Conservation (phyloP, 495 filamentous ascomycete species). For the Cladorrhinum samala region DNA sequence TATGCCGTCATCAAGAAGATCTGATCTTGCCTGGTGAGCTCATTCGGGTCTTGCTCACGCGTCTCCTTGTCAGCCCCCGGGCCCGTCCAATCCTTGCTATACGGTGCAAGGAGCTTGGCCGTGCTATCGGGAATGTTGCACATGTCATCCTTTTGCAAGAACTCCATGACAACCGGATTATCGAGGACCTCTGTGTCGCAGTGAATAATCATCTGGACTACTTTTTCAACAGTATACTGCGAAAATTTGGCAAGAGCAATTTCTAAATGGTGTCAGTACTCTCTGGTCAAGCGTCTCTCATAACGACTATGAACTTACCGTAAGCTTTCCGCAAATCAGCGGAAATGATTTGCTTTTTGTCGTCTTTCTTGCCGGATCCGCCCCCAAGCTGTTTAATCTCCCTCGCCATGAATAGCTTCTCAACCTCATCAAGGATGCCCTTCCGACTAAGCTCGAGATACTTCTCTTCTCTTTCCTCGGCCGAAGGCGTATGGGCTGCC, state of each 20-base stretch:
- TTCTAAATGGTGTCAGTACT: constrained; percentile 44
- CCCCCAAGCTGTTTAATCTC: constrained; percentile 83
- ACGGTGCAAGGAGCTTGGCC: constrained; percentile 85
- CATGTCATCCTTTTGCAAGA: constrained; percentile 84
- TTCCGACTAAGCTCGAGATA: constrained; percentile 86
- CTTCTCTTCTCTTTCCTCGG: constrained; percentile 84
- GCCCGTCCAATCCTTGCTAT: constrained; percentile 93
- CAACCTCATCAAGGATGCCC: constrained; percentile 94
- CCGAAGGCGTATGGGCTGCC: constrained; percentile 77
- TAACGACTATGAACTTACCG: constrained; percentile 41
- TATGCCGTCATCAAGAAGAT: constrained; percentile 90
- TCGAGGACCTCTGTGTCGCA: constrained; percentile 90
- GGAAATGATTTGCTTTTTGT: constrained; percentile 96
- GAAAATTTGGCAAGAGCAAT: constrained; percentile 91
- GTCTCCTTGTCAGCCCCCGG: constrained; percentile 71
- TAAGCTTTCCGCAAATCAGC: constrained; percentile 86
- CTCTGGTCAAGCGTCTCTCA: background rate
- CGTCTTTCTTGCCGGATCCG: constrained; percentile 60
- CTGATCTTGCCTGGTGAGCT: constrained; percentile 91
- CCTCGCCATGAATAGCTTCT: constrained; percentile 94
- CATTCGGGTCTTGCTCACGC: constrained; percentile 79
- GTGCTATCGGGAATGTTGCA: constrained; percentile 88
- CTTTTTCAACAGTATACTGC: constrained; percentile 66
- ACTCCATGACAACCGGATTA: constrained; percentile 95
- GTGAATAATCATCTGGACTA: constrained; percentile 90